A percentile compares a stretch with the other conserved stretches of the same genome.
Conservation (phyloP, 2,329 filamentous ascomycete genomes). For the Sporothrix sp. region DNA sequence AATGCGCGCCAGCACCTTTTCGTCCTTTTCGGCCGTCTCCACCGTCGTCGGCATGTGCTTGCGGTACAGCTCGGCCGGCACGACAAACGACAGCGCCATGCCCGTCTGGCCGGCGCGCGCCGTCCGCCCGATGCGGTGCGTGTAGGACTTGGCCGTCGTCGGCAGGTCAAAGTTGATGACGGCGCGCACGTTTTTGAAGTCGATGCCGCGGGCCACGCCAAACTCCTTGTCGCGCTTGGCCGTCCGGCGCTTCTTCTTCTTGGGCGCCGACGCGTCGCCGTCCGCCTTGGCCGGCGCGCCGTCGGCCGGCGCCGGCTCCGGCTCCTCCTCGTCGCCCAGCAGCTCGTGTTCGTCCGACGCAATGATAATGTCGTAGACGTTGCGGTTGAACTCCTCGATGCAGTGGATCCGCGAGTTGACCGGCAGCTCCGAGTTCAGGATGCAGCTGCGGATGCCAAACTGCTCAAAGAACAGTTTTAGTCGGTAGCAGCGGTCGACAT, state of each 20-base stretch:
- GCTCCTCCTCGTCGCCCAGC: conserved; percentile 28
- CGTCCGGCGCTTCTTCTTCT: conserved; percentile 59
- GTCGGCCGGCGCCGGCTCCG: conserved; percentile 25
- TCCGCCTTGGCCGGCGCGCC: conserved; percentile 16
- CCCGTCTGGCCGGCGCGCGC: conserved; percentile 84
- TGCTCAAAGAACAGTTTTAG: conserved; percentile 94
- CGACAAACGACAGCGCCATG: conserved; percentile 91
- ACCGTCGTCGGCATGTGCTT: conserved; percentile 86
- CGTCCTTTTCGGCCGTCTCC: conserved; percentile 67
- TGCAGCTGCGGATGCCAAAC: conserved; percentile 87
- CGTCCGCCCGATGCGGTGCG: conserved; percentile 91
- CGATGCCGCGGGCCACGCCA: conserved; percentile 89
- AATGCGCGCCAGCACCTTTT: conserved; percentile 73
- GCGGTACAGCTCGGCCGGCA: conserved; percentile 70
- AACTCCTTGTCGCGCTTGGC: conserved; percentile 72
- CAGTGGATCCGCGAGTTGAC: conserved; percentile 90
- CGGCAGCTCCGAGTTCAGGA: conserved; percentile 88
- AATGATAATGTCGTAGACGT: conserved; percentile 96
- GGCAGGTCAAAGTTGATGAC: conserved; percentile 98
- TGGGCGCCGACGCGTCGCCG: conserved; percentile 25
- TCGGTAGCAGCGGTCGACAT: conserved; percentile 81
- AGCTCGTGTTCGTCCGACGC: conserved; percentile 58
- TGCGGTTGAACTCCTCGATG: conserved; percentile 94
- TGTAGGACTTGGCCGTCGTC: conserved; percentile 79
- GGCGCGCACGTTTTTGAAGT: conserved; percentile 90